phyloP scores from a whole-genome alignment of 2,329 filamentous ascomycete genomes.

The Exophiala lecanii-corni region DNA sequence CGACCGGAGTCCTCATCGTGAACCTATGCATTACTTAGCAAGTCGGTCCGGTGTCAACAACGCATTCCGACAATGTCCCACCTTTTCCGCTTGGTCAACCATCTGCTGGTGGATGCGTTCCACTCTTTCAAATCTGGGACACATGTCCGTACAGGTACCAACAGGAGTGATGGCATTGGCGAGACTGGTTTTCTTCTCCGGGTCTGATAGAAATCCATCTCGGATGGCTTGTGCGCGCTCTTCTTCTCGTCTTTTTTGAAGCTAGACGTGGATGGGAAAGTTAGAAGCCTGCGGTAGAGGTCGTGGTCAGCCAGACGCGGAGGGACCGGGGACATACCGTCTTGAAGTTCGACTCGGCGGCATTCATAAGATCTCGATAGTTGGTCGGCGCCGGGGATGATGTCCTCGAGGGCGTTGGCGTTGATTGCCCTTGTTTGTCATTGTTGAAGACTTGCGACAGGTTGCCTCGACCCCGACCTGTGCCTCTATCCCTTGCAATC shows the following conservation, averaged over 20 bases:
- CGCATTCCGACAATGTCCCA: no score
- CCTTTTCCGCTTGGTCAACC: conserved; percentile 57
- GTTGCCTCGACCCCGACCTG: conserved; percentile 14
- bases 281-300: conserved; percentile 25
- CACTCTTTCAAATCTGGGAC: conserved; percentile 59
- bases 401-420: conserved; percentile 14
- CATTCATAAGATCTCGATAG: conserved; percentile 20
- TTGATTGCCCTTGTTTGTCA: conserved; percentile 7
- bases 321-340: conserved; percentile 20
- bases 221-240: conserved; percentile 50
- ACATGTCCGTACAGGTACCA: conserved; percentile 61
- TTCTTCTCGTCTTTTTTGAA: conserved; percentile 47
- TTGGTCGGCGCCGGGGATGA: conserved; percentile 16
- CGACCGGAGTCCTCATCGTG: conserved; percentile 19
- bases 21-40: conserved; percentile 19
- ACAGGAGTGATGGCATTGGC: conserved; percentile 58
- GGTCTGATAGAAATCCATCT: conserved; percentile 53
- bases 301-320: conserved; percentile 21
- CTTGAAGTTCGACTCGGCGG: conserved; percentile 17
- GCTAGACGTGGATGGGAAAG: conserved; percentile 32
- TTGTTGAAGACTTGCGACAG: conserved; percentile 20
- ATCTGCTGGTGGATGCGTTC: conserved; percentile 59
- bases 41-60: no score
- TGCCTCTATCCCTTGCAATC: conserved; percentile 13
- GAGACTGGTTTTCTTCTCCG: conserved; percentile 55